Evolutionary conservation across 2,329 filamentous ascomycete genomes (phyloP).

Genomic region (Curvularia spicifera): DNA sequence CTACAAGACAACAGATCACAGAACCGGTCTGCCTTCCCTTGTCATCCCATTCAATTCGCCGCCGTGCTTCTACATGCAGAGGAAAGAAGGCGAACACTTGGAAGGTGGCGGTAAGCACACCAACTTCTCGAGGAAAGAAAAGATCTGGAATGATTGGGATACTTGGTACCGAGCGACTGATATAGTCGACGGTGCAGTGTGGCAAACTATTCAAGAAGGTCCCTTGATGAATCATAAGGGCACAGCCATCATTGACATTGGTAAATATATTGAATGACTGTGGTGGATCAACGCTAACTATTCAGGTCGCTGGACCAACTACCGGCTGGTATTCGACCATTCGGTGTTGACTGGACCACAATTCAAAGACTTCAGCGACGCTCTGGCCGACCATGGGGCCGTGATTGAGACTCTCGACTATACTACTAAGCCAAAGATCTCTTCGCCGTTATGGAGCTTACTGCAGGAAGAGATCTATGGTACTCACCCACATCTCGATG

Average conservation of each 20-base stretch:
- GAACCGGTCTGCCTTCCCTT: slow-evolving; percentile 20
- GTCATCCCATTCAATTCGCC: slow-evolving; percentile 48
- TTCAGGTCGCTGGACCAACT: slow-evolving; percentile 67
- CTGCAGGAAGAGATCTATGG: slow-evolving; percentile 40
- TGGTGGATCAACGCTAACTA: not conserved
- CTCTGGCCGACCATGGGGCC: slow-evolving; percentile 77
- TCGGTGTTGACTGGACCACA: slow-evolving; percentile 37
- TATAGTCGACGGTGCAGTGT: slow-evolving; percentile 56
- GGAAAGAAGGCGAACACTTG: slow-evolving; percentile 17
- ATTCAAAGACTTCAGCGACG: slow-evolving; percentile 57
- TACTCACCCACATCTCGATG: slow-evolving; percentile 31
- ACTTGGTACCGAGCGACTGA: slow-evolving; percentile 70
- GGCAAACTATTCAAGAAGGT: slow-evolving; percentile 22
- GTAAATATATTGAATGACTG: slow-evolving; percentile 39
- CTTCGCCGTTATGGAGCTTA: slow-evolving; percentile 31
- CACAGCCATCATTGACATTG: slow-evolving; percentile 65
- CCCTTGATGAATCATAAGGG: slow-evolving; percentile 51
- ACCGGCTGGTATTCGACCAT: slow-evolving; percentile 58
- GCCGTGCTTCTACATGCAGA: slow-evolving; percentile 54
- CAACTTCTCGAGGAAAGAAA: slow-evolving; percentile 31
- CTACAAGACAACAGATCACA: slow-evolving; percentile 33
- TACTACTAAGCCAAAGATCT: slow-evolving; percentile 33
- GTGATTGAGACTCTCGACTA: slow-evolving; percentile 57
- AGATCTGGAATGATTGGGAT: slow-evolving; percentile 62
- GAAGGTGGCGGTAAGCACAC: slow-evolving; percentile 15